These are phyloP conservation scores for Micromonas pusilla DNA, from an alignment of 139 green algal species.

Conservation along the genomic window DNA sequence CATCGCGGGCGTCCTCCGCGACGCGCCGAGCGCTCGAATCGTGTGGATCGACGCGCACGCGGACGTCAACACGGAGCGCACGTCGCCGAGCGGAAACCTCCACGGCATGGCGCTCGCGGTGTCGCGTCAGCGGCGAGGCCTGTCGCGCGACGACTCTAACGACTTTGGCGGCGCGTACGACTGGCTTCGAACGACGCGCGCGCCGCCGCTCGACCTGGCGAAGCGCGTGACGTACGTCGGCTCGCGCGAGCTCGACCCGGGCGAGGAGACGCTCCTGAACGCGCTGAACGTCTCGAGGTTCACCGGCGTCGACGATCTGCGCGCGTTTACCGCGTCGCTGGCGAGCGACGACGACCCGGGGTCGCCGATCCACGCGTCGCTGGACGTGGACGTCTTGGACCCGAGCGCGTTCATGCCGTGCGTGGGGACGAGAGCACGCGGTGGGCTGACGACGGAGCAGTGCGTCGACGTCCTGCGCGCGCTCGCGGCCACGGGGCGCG, in stretches of 20 bases:
- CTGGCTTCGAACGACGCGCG: neutral
- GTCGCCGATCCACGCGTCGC: neutral
- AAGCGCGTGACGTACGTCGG: neutral
- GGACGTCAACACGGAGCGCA: too few species aligned
- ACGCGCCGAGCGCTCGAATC: neutral
- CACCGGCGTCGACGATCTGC: neutral
- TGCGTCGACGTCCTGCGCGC: neutral
- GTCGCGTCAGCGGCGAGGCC: slow-evolving; percentile 8
- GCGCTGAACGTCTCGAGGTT: neutral
- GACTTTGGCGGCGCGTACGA: neutral
- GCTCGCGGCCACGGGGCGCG: too few species aligned
- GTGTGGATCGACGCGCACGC: neutral
- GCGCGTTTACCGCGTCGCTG: too few species aligned
- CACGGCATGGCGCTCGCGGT: too few species aligned
- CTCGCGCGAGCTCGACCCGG: neutral
- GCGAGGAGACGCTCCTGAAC: neutral
- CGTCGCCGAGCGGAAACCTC: too few species aligned
- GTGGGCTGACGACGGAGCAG: neutral
- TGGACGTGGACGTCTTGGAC: neutral
- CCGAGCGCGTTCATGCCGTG: neutral
- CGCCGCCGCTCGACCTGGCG: neutral
- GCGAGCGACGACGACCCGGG: neutral
- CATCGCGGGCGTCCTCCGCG: neutral
- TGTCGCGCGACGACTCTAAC: too few species aligned
- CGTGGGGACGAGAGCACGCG: neutral